phyloP scores from a whole-genome alignment of 495 filamentous ascomycete species.

The Pseudoneurospora amorphoporcata region DNA sequence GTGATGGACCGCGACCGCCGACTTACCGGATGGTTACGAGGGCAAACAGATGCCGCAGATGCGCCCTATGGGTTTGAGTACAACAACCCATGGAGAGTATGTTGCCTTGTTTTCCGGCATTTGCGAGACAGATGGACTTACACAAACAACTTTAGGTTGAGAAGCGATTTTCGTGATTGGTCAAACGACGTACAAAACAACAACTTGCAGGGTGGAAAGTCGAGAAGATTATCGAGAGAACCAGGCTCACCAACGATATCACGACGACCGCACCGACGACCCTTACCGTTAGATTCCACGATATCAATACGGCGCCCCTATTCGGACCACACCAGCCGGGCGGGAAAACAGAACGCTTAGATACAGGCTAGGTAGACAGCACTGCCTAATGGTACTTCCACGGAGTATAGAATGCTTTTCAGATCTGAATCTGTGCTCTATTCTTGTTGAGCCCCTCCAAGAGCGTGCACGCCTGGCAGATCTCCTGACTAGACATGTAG shows the following conservation, averaged over 20 bases:
- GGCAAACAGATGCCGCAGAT: conserved; percentile 67
- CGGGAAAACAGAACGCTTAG: neutral
- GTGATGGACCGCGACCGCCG: conserved; percentile 96
- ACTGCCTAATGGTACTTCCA: neutral
- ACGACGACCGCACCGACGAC: neutral
- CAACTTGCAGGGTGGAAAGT: neutral
- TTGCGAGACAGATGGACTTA: neutral
- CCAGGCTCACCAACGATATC: neutral
- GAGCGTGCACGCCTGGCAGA: conserved; percentile 89
- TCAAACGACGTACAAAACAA: conserved; percentile 3
- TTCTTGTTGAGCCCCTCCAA: conserved; percentile 90
- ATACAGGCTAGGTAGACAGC: neutral
- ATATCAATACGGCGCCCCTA: neutral
- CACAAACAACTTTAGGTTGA: conserved; percentile 32
- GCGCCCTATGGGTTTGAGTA: conserved; percentile 86
- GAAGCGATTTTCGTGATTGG: conserved; percentile 31
- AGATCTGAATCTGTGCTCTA: conserved; percentile 65
- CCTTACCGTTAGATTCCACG: neutral
- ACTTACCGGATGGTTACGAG: conserved; percentile 75
- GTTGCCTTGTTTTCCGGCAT: neutral
- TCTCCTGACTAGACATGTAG: conserved; percentile 88
- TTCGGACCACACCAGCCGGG: neutral
- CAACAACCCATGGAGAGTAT: conserved; percentile 85
- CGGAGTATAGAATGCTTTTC: conserved; percentile 12
- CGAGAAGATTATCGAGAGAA: neutral